These are phyloP conservation scores for Avicennia marina DNA, from an alignment of 257 asterid species.

Conservation along the genomic window DNA sequence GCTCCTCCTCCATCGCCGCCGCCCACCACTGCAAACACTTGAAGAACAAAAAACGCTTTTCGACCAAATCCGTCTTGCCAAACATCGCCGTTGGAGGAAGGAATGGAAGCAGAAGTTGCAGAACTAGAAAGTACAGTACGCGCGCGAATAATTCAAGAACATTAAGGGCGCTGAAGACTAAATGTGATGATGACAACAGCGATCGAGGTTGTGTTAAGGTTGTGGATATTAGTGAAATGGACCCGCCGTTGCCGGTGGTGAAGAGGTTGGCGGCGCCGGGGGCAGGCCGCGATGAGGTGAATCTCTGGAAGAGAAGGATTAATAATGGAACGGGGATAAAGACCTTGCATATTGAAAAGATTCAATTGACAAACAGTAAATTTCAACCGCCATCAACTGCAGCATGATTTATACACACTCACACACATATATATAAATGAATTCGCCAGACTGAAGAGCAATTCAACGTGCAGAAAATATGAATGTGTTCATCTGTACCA, in stretches of 20 bases:
- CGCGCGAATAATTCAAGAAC: slow-evolving; percentile 14
- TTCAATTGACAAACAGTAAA: slow-evolving; percentile 24
- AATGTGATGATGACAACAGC: slow-evolving; percentile 4
- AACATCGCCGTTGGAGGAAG: slow-evolving; percentile 13
- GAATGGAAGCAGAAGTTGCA: slow-evolving; percentile 28
- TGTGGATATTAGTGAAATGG: slow-evolving; percentile 50
- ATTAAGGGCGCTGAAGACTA: slow-evolving; percentile 13
- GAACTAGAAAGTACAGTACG: slow-evolving; percentile 23
- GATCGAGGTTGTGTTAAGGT: slow-evolving; percentile 15
- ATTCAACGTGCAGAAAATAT: too few species aligned
- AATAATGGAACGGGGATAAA: slow-evolving; percentile 30
- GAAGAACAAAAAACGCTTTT: slow-evolving; percentile 32
- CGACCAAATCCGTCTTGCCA: slow-evolving; percentile 27
- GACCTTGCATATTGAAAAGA: slow-evolving; percentile 50
- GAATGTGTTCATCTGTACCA: too few species aligned
- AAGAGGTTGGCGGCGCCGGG: slow-evolving; percentile 36
- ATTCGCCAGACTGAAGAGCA: too few species aligned
- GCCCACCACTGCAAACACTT: slow-evolving; percentile 27
- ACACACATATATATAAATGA: too few species aligned
- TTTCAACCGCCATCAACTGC: too few species aligned
- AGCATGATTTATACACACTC: too few species aligned
- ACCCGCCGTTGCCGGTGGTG: slow-evolving; percentile 94
- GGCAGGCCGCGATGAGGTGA: slow-evolving; percentile 37
- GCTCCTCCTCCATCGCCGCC: slow-evolving; percentile 25
- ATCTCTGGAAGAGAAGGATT: slow-evolving; percentile 77